phyloP scores from a whole-genome alignment of 2,329 filamentous ascomycete genomes.

The Penicillium griseofulvum region DNA sequence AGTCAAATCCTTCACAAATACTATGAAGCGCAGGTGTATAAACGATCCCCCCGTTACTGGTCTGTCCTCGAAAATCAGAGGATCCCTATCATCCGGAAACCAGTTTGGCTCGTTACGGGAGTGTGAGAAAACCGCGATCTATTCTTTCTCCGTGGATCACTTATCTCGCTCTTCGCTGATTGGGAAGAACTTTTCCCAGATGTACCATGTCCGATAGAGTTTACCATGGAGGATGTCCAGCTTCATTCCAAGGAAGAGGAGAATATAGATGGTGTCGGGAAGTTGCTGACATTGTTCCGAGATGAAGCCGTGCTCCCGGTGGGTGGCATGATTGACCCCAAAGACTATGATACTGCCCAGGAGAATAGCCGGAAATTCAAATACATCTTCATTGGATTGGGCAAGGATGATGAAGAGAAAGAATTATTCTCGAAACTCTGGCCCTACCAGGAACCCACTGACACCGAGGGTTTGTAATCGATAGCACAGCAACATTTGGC shows the following conservation, averaged over 20 bases:
- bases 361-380: slow-evolving; percentile 23
- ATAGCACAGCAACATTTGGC: background rate
- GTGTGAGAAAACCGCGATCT: slow-evolving; percentile 34
- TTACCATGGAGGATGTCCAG: slow-evolving; percentile 23
- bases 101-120: slow-evolving; percentile 31
- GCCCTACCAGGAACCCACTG: slow-evolving; percentile 24
- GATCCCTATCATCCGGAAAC: slow-evolving; percentile 27
- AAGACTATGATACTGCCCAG: slow-evolving; percentile 25
- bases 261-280: slow-evolving; percentile 31
- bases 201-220: slow-evolving; percentile 23
- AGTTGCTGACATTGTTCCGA: slow-evolving; percentile 29
- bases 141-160: slow-evolving; percentile 33
- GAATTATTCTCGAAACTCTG: slow-evolving; percentile 26
- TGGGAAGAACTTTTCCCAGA: slow-evolving; percentile 23
- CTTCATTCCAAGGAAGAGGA: slow-evolving; percentile 30
- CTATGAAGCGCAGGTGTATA: slow-evolving; percentile 33
- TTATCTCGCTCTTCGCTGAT: slow-evolving; percentile 23
- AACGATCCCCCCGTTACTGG: slow-evolving; percentile 31
- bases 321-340: slow-evolving; percentile 33
- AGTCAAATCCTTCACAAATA: slow-evolving; percentile 36
- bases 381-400: slow-evolving; percentile 23
- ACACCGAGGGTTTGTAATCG: background rate
- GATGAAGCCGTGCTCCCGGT: slow-evolving; percentile 29
- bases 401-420: slow-evolving; percentile 22
- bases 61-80: slow-evolving; percentile 20